These are phyloP conservation scores for Trametes coccinea DNA, from an alignment of 768 basidiomycete genomes.

Conservation along the genomic window DNA sequence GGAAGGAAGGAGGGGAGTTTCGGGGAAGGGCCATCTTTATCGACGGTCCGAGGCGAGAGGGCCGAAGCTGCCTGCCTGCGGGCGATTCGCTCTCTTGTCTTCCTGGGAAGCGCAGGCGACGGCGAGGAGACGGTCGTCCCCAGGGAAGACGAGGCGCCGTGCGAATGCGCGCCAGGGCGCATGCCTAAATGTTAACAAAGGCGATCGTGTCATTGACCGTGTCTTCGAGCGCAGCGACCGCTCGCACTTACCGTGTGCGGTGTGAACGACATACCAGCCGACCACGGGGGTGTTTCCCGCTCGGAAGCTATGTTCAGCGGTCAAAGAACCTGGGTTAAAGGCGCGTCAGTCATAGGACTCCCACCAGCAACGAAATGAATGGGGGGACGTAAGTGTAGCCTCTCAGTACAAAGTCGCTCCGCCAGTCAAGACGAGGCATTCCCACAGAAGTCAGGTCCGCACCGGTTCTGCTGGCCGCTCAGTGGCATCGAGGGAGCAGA, in stretches of 20 bases:
- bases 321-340: slow-evolving; percentile 10
- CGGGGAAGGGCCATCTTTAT: background rate
- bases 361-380: background rate
- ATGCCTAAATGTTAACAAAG: slow-evolving; percentile 21
- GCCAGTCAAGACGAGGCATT: background rate
- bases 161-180: slow-evolving; percentile 8
- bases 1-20: background rate
- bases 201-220: background rate
- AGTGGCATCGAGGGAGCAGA: background rate
- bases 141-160: background rate
- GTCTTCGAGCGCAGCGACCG: background rate
- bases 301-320: background rate
- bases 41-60: background rate
- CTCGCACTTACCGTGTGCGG: background rate
- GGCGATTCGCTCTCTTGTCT: background rate
- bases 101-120: background rate
- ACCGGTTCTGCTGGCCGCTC: background rate
- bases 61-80: background rate
- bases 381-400: background rate
- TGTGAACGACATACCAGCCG: background rate
- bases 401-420: background rate
- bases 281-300: background rate
- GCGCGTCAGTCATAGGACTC: slow-evolving; percentile 6
- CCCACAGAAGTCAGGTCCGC: slow-evolving; percentile 7
- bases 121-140: background rate